A percentile compares a stretch with the other conserved stretches of the same genome.
phyloP scores from a whole-genome alignment of 345 rosid species.

The Camelina sativa region DNA sequence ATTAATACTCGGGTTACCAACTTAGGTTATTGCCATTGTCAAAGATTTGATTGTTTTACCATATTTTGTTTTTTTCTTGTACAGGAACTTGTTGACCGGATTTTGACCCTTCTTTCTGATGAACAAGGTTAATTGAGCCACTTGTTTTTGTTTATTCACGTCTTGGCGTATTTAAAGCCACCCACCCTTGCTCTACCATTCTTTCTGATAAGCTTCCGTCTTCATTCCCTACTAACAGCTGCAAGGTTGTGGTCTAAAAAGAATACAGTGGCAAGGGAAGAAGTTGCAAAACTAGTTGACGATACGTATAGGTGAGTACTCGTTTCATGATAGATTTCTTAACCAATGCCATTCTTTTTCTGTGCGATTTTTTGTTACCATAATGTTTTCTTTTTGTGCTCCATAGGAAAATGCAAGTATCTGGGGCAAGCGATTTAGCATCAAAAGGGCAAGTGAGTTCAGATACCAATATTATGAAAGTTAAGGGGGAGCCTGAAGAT shows the following conservation, averaged over 20 bases:
- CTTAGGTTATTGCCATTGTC: not conserved
- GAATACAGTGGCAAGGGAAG: slow-evolving; percentile 73
- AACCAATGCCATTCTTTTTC: slow-evolving; percentile 4
- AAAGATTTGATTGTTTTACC: not conserved
- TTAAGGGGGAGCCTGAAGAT: slow-evolving; percentile 72
- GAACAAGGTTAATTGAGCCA: slow-evolving; percentile 63
- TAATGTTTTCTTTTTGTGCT: slow-evolving; percentile 30
- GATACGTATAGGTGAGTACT: slow-evolving; percentile 78
- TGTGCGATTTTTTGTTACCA: slow-evolving; percentile 19
- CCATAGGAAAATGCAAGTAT: slow-evolving; percentile 85
- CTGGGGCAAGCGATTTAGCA: slow-evolving; percentile 88
- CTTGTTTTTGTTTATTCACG: slow-evolving; percentile 9
- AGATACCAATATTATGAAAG: slow-evolving; percentile 65
- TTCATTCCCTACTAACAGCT: slow-evolving; percentile 49
- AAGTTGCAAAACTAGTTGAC: slow-evolving; percentile 83
- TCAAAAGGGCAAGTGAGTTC: slow-evolving; percentile 74
- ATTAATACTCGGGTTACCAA: not conserved
- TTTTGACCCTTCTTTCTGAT: slow-evolving; percentile 65
- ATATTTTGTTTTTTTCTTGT: slow-evolving; percentile 21
- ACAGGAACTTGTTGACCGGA: slow-evolving; percentile 91
- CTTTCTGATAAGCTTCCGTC: slow-evolving; percentile 13
- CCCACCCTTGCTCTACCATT: slow-evolving; percentile 16
- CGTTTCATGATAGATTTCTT: not conserved
- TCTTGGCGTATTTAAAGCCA: slow-evolving; percentile 8
- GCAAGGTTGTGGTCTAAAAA: slow-evolving; percentile 78